phyloP scores from a whole-genome alignment of 768 basidiomycete species.

The Macrolepiota dolichaula region DNA sequence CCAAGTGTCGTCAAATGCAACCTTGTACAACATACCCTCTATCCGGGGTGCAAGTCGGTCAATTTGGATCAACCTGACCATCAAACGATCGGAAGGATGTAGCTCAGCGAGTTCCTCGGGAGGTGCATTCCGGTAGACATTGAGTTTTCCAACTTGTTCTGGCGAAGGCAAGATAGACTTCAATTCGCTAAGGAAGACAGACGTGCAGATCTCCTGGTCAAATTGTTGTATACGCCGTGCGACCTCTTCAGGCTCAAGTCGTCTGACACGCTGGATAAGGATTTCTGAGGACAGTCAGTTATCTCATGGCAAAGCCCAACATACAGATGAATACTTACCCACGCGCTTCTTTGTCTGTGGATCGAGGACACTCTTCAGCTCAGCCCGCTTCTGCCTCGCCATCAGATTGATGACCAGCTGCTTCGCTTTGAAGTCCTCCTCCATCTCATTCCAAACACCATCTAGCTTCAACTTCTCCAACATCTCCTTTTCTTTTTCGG shows the following conservation, averaged over 20 bases:
- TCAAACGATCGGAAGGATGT: constrained; percentile 93
- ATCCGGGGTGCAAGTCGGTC: constrained; percentile 84
- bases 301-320: not conserved
- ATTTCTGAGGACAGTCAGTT: constrained; percentile 58
- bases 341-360: constrained; percentile 90
- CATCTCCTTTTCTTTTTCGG: constrained; percentile 75
- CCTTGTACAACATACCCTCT: constrained; percentile 93
- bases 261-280: constrained; percentile 83
- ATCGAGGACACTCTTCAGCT: constrained; percentile 88
- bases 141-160: constrained; percentile 87
- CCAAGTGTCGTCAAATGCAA: constrained; percentile 85
- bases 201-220: constrained; percentile 82
- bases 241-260: constrained; percentile 82
- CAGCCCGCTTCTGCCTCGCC: constrained; percentile 82
- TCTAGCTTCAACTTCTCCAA: constrained; percentile 76
- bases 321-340: constrained; percentile 52
- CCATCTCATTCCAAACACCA: constrained; percentile 94
- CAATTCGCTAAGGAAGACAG: constrained; percentile 86
- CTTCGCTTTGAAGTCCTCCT: constrained; percentile 96
- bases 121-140: constrained; percentile 83
- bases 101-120: constrained; percentile 81
- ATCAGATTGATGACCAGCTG: constrained; percentile 89
- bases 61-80: constrained; percentile 96
- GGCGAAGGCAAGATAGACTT: constrained; percentile 87
- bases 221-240: constrained; percentile 82